Base-by-base conservation (phyloP, 257 asterid genomes). In the Sherardia arvensis region DNA sequence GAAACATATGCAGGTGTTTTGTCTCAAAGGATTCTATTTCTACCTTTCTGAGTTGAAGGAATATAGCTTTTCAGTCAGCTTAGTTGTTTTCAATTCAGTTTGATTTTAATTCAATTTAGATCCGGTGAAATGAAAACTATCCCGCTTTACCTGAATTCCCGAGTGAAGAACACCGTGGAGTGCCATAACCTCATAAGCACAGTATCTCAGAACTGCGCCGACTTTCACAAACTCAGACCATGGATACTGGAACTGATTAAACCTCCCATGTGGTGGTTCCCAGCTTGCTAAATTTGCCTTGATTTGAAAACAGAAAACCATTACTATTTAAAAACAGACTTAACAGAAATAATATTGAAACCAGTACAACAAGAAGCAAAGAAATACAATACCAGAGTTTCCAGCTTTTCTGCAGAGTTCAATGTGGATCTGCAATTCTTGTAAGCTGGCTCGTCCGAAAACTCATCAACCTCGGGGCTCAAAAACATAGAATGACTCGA, bases 181-280 rank as follows among this genome's bases (percentile, higher is more conserved):
- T 48, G 95, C 90, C 89, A 84, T 80, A 56, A 87, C 90, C 68
- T 87, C 91, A 59, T 82, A 84, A 1, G 85, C 90, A 48, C 91
- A 87, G 20, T 79, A 80, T 71, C 89, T 55, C 59, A 87, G 73
- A 64, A 84, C 84, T 61, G 87, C 87, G 45, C 84, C 83, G 22
- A 87, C 95, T 69, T 84, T 84, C 30, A 87, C 85, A 70, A 82
- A 84, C 48, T 87, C 89, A 0, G 85, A 62, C 95, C 95, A 84
- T 63, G 95, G 95, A 74, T 84, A 87, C 45, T 77, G 74, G 77
- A 86, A 79, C 56, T 80, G 84, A 22, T 43, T 5, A 65, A 82
- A 86, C 76, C 77, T 84, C 8, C 89, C 95, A 60, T 87, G 95
- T 48, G 91, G 95, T 51, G 95, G 91, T 78, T 87, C 95, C 95